A percentile compares a stretch with the other conserved stretches of the same genome.
These are phyloP conservation scores for Solanum hybrid DNA, from an alignment of 305 asterid species.

Conservation along the genomic window DNA sequence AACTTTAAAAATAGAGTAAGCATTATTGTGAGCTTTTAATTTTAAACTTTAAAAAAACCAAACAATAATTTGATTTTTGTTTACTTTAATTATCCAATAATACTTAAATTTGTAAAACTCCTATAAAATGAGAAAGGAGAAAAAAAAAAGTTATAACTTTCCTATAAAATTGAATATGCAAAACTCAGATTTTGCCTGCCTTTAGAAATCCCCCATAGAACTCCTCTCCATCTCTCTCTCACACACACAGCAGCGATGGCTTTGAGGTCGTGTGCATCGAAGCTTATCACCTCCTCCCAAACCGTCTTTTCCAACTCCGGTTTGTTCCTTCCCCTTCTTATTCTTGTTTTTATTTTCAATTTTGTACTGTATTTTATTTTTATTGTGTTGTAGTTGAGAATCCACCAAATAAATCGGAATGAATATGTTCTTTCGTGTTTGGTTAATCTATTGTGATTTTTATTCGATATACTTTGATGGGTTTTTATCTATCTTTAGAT, in stretches of 20 bases:
- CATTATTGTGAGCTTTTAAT: too few species aligned
- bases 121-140: not conserved
- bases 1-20: too few species aligned
- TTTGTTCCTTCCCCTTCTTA: not conserved
- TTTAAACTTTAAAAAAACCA: too few species aligned
- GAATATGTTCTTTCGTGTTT: not conserved
- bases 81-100: too few species aligned
- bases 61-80: too few species aligned
- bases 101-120: not conserved
- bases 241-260: not conserved
- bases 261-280: constrained; percentile 18
- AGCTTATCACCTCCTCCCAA: constrained; percentile 17
- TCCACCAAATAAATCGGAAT: not conserved
- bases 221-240: not conserved
- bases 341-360: not conserved
- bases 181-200: not conserved
- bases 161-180: not conserved
- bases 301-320: constrained; percentile 21
- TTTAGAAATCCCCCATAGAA: not conserved
- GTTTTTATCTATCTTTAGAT: not conserved
- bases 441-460: not conserved
- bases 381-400: not conserved
- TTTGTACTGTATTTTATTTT: not conserved
- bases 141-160: too few species aligned
- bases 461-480: not conserved